Percentiles rank a stretch among this genome's conserved stretches.
Evolutionary conservation across 805 yeast species (phyloP).

Genomic region (Wickerhamomyces bisporus): DNA sequence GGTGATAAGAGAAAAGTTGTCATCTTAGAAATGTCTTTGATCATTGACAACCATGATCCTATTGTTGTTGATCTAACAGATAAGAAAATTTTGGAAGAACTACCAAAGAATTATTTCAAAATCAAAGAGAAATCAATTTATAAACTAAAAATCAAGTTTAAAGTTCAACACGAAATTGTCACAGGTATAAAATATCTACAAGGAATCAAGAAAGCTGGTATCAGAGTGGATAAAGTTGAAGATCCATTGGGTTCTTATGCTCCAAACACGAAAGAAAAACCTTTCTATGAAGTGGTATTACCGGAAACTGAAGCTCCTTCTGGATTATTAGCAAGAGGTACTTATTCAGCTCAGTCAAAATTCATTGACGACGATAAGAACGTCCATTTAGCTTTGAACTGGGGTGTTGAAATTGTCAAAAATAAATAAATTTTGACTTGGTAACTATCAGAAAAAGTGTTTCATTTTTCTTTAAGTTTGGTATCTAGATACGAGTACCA

Average conservation of each 20-base stretch:
- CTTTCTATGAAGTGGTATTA: conserved; percentile 59
- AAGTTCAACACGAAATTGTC: conserved; percentile 85
- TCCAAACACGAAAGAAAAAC: conserved; percentile 78
- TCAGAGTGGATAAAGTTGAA: conserved; percentile 78
- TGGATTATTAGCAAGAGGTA: conserved; percentile 84
- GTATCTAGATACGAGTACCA: too few species aligned
- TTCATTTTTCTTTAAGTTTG: too few species aligned
- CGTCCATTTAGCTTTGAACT: conserved; percentile 67
- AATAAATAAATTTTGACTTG: conserved; percentile 23
- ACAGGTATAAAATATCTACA: conserved; percentile 88
- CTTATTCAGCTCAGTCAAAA: conserved; percentile 73
- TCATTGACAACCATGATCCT: conserved; percentile 65
- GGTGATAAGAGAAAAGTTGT: conserved; percentile 71
- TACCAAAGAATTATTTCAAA: conserved; percentile 62
- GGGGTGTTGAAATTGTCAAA: conserved; percentile 82
- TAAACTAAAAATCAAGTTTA: conserved; percentile 66
- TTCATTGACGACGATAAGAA: conserved; percentile 83
- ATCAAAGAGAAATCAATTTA: conserved; percentile 77
- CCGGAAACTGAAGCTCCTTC: conserved; percentile 85
- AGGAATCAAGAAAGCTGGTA: conserved; percentile 80
- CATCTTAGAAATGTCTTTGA: conserved; percentile 66
- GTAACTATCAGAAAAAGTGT: too few species aligned
- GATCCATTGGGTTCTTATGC: conserved; percentile 90
- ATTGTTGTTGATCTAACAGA: conserved; percentile 66
- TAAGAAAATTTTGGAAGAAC: conserved; percentile 47